These are phyloP conservation scores for Mycena rebaudengoi DNA, from an alignment of 768 basidiomycete genomes.

Conservation along the genomic window DNA sequence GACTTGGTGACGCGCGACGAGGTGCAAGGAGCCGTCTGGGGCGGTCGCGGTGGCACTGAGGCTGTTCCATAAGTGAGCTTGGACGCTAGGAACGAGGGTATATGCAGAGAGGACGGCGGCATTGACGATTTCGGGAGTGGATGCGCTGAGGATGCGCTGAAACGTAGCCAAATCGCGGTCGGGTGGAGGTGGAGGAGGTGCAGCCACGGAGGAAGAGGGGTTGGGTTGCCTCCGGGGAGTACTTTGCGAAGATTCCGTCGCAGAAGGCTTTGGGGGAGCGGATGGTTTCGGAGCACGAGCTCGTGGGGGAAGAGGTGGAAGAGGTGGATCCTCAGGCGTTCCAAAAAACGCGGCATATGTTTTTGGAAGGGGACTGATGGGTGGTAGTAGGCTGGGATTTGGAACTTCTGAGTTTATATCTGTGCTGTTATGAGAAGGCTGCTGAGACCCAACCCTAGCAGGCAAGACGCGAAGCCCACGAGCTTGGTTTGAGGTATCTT, in stretches of 20 bases:
- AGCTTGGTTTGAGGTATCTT: neutral
- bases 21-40: neutral
- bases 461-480: neutral
- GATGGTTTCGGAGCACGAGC: too few species aligned
- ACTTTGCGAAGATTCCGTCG: neutral
- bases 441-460: neutral
- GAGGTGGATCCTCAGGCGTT: too few species aligned
- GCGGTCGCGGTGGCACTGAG: neutral
- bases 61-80: neutral
- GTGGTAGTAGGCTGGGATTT: too few species aligned
- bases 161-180: neutral
- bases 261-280: neutral
- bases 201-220: neutral
- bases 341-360: too few species aligned
- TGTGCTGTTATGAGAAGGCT: neutral
- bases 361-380: too few species aligned
- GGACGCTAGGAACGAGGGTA: neutral
- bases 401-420: neutral
- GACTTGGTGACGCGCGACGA: neutral
- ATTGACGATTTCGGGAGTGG: neutral
- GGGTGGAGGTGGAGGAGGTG: neutral
- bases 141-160: neutral
- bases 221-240: neutral
- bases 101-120: constrained; percentile 2
- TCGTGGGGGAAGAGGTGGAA: too few species aligned